These are phyloP conservation scores for Lanmaoa rubissima DNA, from an alignment of 768 basidiomycete species.

Conservation along the genomic window DNA sequence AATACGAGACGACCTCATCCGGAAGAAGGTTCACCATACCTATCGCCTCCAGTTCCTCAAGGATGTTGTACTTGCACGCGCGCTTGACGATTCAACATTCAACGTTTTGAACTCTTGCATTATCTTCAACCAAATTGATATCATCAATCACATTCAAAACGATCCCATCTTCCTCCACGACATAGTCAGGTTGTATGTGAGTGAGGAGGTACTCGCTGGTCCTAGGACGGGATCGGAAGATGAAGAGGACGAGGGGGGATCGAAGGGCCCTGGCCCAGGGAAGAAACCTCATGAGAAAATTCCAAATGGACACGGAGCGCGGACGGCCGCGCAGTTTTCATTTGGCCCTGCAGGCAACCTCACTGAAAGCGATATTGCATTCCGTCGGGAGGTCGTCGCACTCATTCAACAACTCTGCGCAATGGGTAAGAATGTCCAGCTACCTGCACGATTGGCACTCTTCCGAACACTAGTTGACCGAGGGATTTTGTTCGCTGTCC, in stretches of 20 bases:
- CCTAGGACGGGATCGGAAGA: slow-evolving; percentile 32
- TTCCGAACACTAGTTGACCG: slow-evolving; percentile 87
- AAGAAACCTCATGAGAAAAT: slow-evolving; percentile 43
- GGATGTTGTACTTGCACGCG: slow-evolving; percentile 94
- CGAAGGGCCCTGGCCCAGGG: slow-evolving; percentile 33
- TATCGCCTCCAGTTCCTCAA: slow-evolving; percentile 97
- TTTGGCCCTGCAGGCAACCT: slow-evolving; percentile 57
- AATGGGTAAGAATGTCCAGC: slow-evolving; percentile 96
- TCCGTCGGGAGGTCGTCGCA: slow-evolving; percentile 75
- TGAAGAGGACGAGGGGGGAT: slow-evolving; percentile 25
- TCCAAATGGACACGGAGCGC: slow-evolving; percentile 26
- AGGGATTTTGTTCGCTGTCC: slow-evolving; percentile 86
- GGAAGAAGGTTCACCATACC: slow-evolving; percentile 92
- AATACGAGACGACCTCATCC: slow-evolving; percentile 71
- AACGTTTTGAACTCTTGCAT: slow-evolving; percentile 96
- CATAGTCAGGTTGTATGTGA: slow-evolving; percentile 73
- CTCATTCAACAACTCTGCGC: slow-evolving; percentile 90
- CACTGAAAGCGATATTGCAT: slow-evolving; percentile 50
- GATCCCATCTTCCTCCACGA: slow-evolving; percentile 75
- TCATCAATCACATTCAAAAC: slow-evolving; percentile 84
- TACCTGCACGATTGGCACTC: slow-evolving; percentile 78
- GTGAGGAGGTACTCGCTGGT: slow-evolving; percentile 59
- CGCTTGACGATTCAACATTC: slow-evolving; percentile 94
- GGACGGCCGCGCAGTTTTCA: slow-evolving; percentile 40
- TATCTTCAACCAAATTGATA: slow-evolving; percentile 99